Base-by-base conservation (phyloP, 1,139 yeast genomes). In the Waltiozyma sp. region DNA sequence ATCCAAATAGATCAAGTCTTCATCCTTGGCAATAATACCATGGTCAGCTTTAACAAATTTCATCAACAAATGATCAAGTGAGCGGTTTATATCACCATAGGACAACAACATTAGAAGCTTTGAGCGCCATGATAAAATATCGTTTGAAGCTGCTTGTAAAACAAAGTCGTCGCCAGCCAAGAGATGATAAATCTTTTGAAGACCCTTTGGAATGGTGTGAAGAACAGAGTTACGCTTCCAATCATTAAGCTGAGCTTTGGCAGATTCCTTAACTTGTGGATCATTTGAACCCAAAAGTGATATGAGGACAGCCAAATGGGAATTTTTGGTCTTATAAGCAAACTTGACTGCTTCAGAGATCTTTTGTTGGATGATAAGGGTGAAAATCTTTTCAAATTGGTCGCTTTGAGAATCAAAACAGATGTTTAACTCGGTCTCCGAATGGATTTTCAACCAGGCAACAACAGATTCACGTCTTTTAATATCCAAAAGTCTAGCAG, bases 211-310 rank as follows among this genome's bases (percentile, higher is more conserved):
- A 40, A 84, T 72, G 10, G 63, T 60, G 7, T 61, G 57, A 2
- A 67, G 39, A 0, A 68, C 51, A 5, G 69, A 61, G n/a, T 63
- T 63, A 2, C 61, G 62, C 14, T 59, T 57, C 97, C 97, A 89
- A 41, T 72, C 75, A 3, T 65, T 63, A 19, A 89, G 61, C 59
- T 88, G 96, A 34, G 64, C 61, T 7, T 57, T 51, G 0, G 96
- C 89, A 43, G 76, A 65, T 1, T 56, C 55, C 44, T 72, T 68
- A 1, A 83, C 78, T 1, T 70, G 66, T 1, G 69, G 68, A 51
- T 80, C 84, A 49, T 81, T 79, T 0, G 91, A 74, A 38, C 85
- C 95, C 14, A 83, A 62, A 41, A 84, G 62, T 0, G 95, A 72
- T n/a, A 89, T 61, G 24, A 86, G 55, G 0, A 75, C 77, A 0